phyloP scores from a whole-genome alignment of 257 asterid species.

The Salvia rosmarinus region DNA sequence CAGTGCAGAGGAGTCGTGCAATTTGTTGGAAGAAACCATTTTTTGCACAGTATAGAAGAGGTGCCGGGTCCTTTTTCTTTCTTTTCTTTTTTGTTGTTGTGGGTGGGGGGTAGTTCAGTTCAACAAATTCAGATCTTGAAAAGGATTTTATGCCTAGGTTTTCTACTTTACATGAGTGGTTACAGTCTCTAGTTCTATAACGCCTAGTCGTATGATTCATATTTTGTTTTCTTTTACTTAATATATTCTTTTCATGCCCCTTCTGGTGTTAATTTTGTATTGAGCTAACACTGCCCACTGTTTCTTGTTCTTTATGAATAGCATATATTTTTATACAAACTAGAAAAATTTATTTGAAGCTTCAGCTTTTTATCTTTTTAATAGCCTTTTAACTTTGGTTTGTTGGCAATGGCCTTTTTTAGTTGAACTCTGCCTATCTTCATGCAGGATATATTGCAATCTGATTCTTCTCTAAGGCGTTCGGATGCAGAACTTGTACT shows the following conservation, averaged over 20 bases:
- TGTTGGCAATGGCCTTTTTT: conserved; percentile 25
- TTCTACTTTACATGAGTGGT: conserved; percentile 11
- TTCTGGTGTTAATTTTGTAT: too few species aligned
- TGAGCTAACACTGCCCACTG: too few species aligned
- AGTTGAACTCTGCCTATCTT: conserved; percentile 26
- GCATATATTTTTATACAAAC: too few species aligned
- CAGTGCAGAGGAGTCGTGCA: conserved; percentile 92
- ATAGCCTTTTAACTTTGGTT: conserved; percentile 15
- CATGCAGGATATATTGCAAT: conserved; percentile 69
- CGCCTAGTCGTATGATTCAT: not conserved
- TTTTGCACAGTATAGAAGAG: conserved; percentile 88
- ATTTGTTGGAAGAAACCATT: conserved; percentile 94
- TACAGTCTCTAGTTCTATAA: conserved; percentile 23
- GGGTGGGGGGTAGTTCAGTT: not conserved
- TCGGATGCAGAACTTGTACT: conserved; percentile 67
- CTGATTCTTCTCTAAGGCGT: conserved; percentile 77
- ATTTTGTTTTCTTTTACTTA: not conserved
- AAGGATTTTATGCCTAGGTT: conserved; percentile 8
- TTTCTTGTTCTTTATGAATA: too few species aligned
- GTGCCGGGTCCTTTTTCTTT: conserved; percentile 38
- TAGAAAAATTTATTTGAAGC: too few species aligned
- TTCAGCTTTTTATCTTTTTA: conserved; percentile 16
- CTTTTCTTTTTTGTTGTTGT: not conserved
- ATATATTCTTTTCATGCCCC: not conserved
- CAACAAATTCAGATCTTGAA: not conserved